These are phyloP conservation scores for Lindgomyces ingoldianus DNA, from an alignment of 495 filamentous ascomycete genomes.

Conservation along the genomic window DNA sequence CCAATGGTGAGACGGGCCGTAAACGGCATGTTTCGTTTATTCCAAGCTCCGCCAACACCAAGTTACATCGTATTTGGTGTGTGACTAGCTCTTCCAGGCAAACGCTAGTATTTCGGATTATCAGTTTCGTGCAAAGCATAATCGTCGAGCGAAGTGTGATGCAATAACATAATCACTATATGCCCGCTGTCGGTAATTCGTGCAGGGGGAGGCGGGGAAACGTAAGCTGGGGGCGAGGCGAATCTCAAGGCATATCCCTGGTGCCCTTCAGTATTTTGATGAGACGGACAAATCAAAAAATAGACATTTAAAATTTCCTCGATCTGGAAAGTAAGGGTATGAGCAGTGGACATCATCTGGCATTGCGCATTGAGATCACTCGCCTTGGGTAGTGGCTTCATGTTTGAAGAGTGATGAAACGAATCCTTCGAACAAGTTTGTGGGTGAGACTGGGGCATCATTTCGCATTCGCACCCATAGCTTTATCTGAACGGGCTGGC, in stretches of 20 bases:
- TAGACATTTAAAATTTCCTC: not conserved
- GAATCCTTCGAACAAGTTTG: no score
- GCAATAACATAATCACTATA: not conserved
- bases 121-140: no score
- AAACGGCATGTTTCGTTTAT: not conserved
- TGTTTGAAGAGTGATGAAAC: no score
- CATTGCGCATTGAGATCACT: no score
- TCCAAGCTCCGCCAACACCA: not conserved
- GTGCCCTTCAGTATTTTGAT: conserved; percentile 4
- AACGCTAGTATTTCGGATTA: no score
- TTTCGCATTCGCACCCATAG: no score
- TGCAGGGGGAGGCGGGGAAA: conserved; percentile 11
- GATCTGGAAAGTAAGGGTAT: not conserved
- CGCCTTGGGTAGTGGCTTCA: no score
- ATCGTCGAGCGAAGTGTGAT: no score
- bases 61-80: not conserved
- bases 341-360: no score
- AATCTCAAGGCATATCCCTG: conserved; percentile 13
- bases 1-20: not conserved
- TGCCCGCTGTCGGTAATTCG: not conserved
- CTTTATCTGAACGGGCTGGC: no score
- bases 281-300: not conserved
- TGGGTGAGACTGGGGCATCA: no score
- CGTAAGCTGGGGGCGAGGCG: conserved; percentile 24
- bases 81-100: not conserved